Conservation (phyloP, 2,329 filamentous ascomycete species). For the Xylaria sp. region DNA sequence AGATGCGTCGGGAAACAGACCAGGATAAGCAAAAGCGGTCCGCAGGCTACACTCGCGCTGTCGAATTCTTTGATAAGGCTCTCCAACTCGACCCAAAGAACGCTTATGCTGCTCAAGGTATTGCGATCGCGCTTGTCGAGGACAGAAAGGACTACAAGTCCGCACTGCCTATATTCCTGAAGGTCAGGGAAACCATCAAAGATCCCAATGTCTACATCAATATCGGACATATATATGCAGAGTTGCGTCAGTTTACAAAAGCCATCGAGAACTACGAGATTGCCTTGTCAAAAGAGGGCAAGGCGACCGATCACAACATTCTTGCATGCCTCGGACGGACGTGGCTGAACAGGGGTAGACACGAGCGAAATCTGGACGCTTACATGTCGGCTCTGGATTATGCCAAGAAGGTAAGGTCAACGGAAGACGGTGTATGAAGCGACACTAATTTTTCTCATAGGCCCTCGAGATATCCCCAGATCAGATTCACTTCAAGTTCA, state of each 20-base stretch:
- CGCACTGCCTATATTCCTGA: conserved; percentile 85
- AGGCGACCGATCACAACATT: conserved; percentile 73
- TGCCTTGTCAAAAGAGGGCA: conserved; percentile 77
- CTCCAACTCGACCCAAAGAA: conserved; percentile 93
- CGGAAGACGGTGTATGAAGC: neutral
- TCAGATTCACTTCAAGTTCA: conserved; percentile 92
- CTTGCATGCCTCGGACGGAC: conserved; percentile 85
- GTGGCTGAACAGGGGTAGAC: conserved; percentile 79
- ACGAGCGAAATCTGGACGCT: conserved; percentile 59
- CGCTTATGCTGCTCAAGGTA: conserved; percentile 92
- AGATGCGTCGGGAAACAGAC: conserved; percentile 91
- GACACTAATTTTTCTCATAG: conserved; percentile 43
- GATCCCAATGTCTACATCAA: conserved; percentile 91
- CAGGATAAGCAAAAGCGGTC: conserved; percentile 88
- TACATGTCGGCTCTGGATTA: conserved; percentile 62
- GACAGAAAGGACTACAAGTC: conserved; percentile 87
- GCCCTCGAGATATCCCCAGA: conserved; percentile 79
- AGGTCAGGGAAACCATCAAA: conserved; percentile 86
- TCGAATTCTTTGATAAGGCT: conserved; percentile 98
- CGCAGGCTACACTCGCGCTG: conserved; percentile 84
- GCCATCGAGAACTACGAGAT: conserved; percentile 95
- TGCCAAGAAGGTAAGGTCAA: conserved; percentile 61
- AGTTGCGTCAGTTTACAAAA: conserved; percentile 86
- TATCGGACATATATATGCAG: conserved; percentile 88
- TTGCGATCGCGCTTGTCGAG: conserved; percentile 91